Conservation (phyloP, 2,329 filamentous ascomycete species). For the Xenosphaeropsis pyriputrescens region DNA sequence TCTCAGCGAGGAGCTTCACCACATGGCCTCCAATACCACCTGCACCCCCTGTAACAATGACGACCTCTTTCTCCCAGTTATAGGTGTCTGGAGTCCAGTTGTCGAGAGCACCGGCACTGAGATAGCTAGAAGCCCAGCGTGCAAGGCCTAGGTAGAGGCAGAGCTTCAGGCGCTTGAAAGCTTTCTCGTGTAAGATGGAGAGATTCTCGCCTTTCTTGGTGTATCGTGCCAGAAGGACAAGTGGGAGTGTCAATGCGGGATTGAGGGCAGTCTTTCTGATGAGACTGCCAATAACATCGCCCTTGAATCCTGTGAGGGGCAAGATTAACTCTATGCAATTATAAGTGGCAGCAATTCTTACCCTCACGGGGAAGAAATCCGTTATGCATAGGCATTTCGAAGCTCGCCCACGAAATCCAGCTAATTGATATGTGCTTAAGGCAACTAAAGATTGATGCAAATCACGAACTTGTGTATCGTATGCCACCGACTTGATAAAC, state of each 20-base stretch:
- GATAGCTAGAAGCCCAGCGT: constrained; percentile 30
- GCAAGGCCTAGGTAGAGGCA: constrained; percentile 37
- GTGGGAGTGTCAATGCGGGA: constrained; percentile 45
- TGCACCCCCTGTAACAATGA: constrained; percentile 61
- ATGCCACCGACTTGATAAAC: too few species aligned
- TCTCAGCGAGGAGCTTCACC: constrained; percentile 48
- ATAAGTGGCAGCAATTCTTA: constrained; percentile 1
- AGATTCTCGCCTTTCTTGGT: constrained; percentile 45
- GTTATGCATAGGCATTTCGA: constrained; percentile 30
- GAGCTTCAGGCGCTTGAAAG: constrained; percentile 34
- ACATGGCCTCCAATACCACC: constrained; percentile 58
- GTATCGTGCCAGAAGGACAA: constrained; percentile 47
- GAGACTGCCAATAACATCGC: constrained; percentile 41
- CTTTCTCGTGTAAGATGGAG: constrained; percentile 32
- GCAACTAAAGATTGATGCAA: too few species aligned
- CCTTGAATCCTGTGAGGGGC: constrained; percentile 29
- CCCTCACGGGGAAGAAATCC: constrained; percentile 39
- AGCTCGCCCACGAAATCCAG: not conserved
- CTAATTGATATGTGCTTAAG: constrained; percentile 2
- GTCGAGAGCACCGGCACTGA: constrained; percentile 32
- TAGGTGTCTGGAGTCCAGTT: constrained; percentile 38
- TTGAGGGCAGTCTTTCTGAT: constrained; percentile 48
- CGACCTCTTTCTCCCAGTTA: constrained; percentile 54
- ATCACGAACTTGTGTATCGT: too few species aligned
- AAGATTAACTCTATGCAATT: not conserved